phyloP scores from a whole-genome alignment of 768 basidiomycete genomes.

The Lactifluus piperatus region DNA sequence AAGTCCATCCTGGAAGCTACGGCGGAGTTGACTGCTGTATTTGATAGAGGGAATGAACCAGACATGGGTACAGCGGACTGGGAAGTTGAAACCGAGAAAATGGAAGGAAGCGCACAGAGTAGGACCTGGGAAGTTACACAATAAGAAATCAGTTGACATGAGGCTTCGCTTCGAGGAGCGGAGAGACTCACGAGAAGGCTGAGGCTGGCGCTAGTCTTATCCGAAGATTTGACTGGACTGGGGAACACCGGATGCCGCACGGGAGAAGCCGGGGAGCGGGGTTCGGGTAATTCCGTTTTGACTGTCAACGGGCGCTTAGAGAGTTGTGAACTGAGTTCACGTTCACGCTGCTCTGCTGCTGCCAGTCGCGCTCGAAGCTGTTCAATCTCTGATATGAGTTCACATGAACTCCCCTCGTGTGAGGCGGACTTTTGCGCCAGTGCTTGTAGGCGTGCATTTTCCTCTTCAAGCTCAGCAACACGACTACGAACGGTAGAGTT shows the following conservation, averaged over 20 bases:
- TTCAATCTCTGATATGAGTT: slow-evolving; percentile 53
- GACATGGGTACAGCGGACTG: slow-evolving; percentile 40
- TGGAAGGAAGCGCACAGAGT: slow-evolving; percentile 65
- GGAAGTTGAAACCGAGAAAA: slow-evolving; percentile 54
- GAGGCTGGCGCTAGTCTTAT: slow-evolving; percentile 42
- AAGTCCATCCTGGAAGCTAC: slow-evolving; percentile 27
- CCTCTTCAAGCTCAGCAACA: slow-evolving; percentile 76
- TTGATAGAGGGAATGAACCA: slow-evolving; percentile 45
- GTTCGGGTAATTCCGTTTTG: slow-evolving; percentile 54
- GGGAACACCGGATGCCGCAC: slow-evolving; percentile 28
- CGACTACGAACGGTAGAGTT: slow-evolving; percentile 40
- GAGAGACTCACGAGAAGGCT: slow-evolving; percentile 55
- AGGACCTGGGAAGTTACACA: slow-evolving; percentile 44
- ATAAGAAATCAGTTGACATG: slow-evolving; percentile 19
- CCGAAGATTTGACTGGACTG: slow-evolving; percentile 41
- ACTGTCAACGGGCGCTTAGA: slow-evolving; percentile 32
- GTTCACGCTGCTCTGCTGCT: slow-evolving; percentile 58
- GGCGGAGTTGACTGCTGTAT: slow-evolving; percentile 24
- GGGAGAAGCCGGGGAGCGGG: slow-evolving; percentile 36
- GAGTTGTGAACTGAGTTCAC: slow-evolving; percentile 54
- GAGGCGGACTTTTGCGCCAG: slow-evolving; percentile 40
- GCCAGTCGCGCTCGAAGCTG: slow-evolving; percentile 56
- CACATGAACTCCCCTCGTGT: slow-evolving; percentile 25
- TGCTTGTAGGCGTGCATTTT: slow-evolving; percentile 64
- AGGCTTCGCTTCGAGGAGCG: slow-evolving; percentile 8